A percentile compares a stretch with the other conserved stretches of the same genome.
phyloP scores from a whole-genome alignment of 1,139 yeast species.

The Sugiyamaella japonica region DNA sequence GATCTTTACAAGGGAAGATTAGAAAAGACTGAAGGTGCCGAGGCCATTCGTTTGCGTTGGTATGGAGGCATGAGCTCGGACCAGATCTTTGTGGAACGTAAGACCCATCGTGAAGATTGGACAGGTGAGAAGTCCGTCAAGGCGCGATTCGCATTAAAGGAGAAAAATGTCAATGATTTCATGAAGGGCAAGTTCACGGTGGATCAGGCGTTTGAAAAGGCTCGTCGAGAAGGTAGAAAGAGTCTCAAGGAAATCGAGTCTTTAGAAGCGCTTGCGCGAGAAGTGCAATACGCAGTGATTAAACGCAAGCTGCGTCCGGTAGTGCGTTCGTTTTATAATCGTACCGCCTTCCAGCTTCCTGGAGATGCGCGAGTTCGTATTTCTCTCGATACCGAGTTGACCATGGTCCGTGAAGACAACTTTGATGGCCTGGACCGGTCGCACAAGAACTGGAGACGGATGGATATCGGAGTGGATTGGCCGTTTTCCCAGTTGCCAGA shows the following conservation, averaged over 20 bases:
- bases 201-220: conserved; percentile 84
- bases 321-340: conserved; percentile 90
- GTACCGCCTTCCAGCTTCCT: conserved; percentile 98
- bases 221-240: conserved; percentile 90
- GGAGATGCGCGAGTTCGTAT: conserved; percentile 99
- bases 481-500: conserved; percentile 87
- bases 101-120: conserved; percentile 99
- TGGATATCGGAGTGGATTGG: conserved; percentile 96
- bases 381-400: conserved; percentile 90
- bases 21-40: conserved; percentile 97
- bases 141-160: conserved; percentile 91
- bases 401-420: conserved; percentile 96
- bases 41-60: conserved; percentile 97
- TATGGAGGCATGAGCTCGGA: conserved; percentile 96
- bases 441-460: conserved; percentile 93
- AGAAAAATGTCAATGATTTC: conserved; percentile 83
- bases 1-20: conserved; percentile 93
- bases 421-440: conserved; percentile 93
- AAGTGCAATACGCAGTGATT: conserved; percentile 84
- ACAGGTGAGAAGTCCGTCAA: conserved; percentile 98
- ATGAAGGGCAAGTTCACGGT: conserved; percentile 83
- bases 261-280: conserved; percentile 86
- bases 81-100: conserved; percentile 91
- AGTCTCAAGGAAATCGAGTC: conserved; percentile 83
- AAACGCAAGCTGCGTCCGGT: conserved; percentile 88